A percentile compares a stretch with the other conserved stretches of the same genome.
phyloP scores from a whole-genome alignment of 1,284 basidiomycete genomes.

The Earliella scabrosa region DNA sequence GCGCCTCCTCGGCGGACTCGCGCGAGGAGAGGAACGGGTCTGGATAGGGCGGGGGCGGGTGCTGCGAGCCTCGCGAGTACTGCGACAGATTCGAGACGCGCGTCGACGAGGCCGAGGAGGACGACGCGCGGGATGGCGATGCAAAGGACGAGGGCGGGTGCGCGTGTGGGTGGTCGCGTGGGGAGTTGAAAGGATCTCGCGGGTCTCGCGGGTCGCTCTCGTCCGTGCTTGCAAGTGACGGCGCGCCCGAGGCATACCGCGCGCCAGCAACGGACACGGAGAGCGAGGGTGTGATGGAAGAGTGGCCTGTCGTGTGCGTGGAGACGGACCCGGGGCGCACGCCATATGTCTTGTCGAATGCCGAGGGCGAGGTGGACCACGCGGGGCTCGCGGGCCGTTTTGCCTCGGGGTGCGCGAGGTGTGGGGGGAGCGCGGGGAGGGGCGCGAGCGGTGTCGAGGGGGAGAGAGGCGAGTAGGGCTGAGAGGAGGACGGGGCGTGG shows the following conservation, averaged over 20 bases:
- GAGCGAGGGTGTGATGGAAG: no score
- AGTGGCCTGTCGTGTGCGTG: background rate
- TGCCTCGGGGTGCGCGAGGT: no score
- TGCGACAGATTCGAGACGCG: no score
- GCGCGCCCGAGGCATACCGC: no score
- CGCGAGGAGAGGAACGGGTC: background rate
- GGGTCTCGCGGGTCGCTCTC: no score
- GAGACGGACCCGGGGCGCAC: background rate
- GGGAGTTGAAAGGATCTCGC: background rate
- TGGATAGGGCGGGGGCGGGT: background rate
- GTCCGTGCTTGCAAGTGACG: no score
- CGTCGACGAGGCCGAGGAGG: no score
- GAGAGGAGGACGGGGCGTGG: background rate
- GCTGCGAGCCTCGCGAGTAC: no score
- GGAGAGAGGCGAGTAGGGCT: background rate
- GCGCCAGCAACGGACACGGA: no score
- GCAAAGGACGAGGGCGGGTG: background rate
- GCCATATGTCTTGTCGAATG: slow-evolving; percentile 1
- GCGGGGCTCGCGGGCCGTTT: background rate
- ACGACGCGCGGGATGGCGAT: background rate
- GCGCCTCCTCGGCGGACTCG: background rate
- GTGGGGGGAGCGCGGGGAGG: background rate
- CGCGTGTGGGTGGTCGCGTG: background rate
- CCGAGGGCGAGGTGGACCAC: slow-evolving; percentile 3
- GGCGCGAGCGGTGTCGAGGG: no score